Percentiles rank a stretch among this genome's conserved stretches.
These are phyloP conservation scores for Russula virescens DNA, from an alignment of 768 basidiomycete species.

Conservation along the genomic window DNA sequence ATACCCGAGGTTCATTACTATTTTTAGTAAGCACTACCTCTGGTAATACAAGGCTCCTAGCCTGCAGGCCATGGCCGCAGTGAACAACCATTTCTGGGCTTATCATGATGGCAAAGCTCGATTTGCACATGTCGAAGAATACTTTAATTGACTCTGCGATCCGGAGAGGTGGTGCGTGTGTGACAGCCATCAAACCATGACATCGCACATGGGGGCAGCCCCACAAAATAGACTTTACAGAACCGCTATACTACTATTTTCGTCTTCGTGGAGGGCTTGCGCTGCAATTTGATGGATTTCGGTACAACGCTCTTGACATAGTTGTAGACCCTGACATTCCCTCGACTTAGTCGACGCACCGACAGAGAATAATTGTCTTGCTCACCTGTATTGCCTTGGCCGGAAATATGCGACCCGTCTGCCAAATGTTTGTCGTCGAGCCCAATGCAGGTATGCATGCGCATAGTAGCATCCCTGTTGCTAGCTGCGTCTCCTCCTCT, in stretches of 20 bases:
- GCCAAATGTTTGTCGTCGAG: conserved; percentile 80
- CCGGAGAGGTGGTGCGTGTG: not conserved
- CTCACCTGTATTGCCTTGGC: conserved; percentile 53
- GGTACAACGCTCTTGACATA: conserved; percentile 62
- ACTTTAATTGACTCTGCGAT: too few relatives aligned
- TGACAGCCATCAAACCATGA: not conserved
- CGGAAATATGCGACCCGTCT: conserved; percentile 61
- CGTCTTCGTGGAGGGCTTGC: conserved; percentile 52
- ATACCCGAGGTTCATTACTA: not conserved
- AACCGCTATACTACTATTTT: not conserved
- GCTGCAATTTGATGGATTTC: conserved; percentile 75
- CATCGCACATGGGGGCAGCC: not conserved
- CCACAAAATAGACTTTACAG: not conserved
- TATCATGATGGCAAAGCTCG: too few relatives aligned
- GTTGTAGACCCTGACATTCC: conserved; percentile 53
- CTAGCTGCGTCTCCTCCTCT: conserved; percentile 51
- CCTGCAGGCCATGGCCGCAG: too few relatives aligned
- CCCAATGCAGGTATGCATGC: conserved; percentile 86
- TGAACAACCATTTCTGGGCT: too few relatives aligned
- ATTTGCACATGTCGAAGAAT: too few relatives aligned
- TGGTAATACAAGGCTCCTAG: too few relatives aligned
- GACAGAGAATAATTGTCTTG: conserved; percentile 9
- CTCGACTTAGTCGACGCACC: not conserved
- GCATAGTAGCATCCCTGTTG: conserved; percentile 65
- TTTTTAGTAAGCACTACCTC: not conserved